Evolutionary conservation across 2,329 filamentous ascomycete species (phyloP), one percentile per base, ranked within the genome.

Genomic region (Huntiella bhutanensis): DNA sequence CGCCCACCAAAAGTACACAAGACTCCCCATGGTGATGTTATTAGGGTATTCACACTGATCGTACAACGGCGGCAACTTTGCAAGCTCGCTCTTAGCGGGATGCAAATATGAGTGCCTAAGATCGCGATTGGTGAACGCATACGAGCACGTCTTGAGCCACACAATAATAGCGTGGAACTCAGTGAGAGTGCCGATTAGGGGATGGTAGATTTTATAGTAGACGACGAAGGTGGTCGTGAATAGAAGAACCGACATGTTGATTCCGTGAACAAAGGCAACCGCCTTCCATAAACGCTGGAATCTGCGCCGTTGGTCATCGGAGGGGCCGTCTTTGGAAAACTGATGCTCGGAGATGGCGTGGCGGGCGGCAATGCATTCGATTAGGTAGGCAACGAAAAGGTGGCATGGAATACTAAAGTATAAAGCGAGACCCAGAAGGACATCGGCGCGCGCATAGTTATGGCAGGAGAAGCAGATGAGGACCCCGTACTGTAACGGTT

Each of bases 1-100:
- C 0, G 88, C 91, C 78, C 87, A 88, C 88, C 91, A 96, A 61
- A 98, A 98, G 64, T 96, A 98, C 49, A 75, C 75, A 19, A 98
- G 67, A 58, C 96, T 98, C 43, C 70, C 64, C 54, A 95, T 70
- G 3, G 86, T 93, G 60, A 98, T 83, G 60, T 96, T 98, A 41
- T 74, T 64, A 0, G 91, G 91, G 59, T 98, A 98, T 0, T 88
- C 83, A 55, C 86, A 93, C 46, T 74, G 59, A 10, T 71, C 67
- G 64, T 96, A 98, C 17, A 96, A 68, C 34, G 83, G 77, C 1
- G 91, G 91, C 3, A 95, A 66, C 17, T 74, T 70, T 40, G 76
- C 73, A 43, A 79, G 71, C 49, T 81, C 76, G 51, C 73, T 72
- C 46, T 70, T 69, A 37, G 69, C 66, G 2, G 85, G 82, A 56